Evolutionary conservation across 768 basidiomycete genomes (phyloP).

Genomic region (Tulasnella sp.): DNA sequence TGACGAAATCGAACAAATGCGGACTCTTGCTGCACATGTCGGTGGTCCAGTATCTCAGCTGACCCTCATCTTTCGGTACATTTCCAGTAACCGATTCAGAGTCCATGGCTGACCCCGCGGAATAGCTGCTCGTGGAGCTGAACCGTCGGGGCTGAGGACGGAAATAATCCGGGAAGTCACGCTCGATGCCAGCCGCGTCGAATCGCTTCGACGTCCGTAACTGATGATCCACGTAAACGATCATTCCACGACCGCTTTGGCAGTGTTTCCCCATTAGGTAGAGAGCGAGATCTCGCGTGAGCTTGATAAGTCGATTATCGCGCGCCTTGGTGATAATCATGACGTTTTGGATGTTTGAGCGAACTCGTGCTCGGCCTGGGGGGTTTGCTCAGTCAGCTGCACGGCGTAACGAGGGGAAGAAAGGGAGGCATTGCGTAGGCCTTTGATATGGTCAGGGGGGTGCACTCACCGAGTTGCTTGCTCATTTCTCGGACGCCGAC

Average conservation of each 20-base stretch:
- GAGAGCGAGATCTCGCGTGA: constrained; percentile 87
- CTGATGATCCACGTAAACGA: constrained; percentile 94
- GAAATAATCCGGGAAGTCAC: constrained; percentile 84
- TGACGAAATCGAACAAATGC: constrained; percentile 94
- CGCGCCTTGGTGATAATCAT: constrained; percentile 96
- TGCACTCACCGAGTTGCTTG: constrained; percentile 80
- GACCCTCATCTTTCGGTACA: constrained; percentile 56
- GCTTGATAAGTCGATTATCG: constrained; percentile 90
- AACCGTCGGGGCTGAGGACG: constrained; percentile 50
- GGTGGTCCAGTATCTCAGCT: constrained; percentile 94
- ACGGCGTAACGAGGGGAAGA: constrained; percentile 4
- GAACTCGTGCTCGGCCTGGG: constrained; percentile 83
- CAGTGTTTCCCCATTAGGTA: constrained; percentile 87
- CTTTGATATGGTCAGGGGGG: background rate
- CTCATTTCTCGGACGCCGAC: constrained; percentile 97
- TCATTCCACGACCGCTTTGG: constrained; percentile 60
- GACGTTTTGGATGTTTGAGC: constrained; percentile 84
- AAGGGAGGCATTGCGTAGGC: background rate
- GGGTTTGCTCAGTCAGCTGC: no score
- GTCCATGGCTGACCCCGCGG: constrained; percentile 41
- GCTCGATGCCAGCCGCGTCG: constrained; percentile 81
- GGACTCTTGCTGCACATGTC: constrained; percentile 89
- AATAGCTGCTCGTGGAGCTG: constrained; percentile 20
- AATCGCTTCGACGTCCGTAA: constrained; percentile 83
- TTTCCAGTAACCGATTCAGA: constrained; percentile 31